These are phyloP conservation scores for Tricharina praecox DNA, from an alignment of 495 filamentous ascomycete genomes.

Conservation along the genomic window DNA sequence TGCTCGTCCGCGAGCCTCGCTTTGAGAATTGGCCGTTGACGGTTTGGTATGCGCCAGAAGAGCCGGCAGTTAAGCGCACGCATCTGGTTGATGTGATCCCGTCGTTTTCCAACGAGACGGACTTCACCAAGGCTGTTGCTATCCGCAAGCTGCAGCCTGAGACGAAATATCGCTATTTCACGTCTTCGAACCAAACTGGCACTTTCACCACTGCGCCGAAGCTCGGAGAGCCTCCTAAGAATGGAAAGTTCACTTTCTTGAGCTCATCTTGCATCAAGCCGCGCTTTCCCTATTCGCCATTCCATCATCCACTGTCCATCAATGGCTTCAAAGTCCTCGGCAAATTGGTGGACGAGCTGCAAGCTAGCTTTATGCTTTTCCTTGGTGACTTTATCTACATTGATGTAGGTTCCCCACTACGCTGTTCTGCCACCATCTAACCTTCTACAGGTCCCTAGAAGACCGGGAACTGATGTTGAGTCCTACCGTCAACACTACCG, in stretches of 20 bases:
- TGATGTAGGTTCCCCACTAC: conserved; percentile 34
- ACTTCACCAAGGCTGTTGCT: conserved; percentile 55
- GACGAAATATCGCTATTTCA: conserved; percentile 60
- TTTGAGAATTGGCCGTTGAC: conserved; percentile 53
- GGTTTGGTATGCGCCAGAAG: conserved; percentile 42
- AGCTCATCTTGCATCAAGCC: conserved; percentile 84
- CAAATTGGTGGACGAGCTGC: conserved; percentile 28
- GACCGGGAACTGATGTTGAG: conserved; percentile 50
- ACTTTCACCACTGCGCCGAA: conserved; percentile 57
- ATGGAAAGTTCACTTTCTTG: conserved; percentile 62
- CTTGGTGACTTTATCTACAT: conserved; percentile 98
- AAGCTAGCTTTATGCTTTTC: conserved; percentile 81
- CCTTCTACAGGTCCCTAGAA: conserved; percentile 54
- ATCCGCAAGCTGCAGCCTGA: conserved; percentile 39
- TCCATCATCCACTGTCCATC: conserved; percentile 65
- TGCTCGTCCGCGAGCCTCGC: conserved; percentile 74
- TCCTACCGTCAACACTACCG: conserved; percentile 79
- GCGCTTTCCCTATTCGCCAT: conserved; percentile 69
- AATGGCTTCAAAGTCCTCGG: conserved; percentile 55
- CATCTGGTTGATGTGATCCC: conserved; percentile 22
- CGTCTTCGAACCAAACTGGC: conserved; percentile 70
- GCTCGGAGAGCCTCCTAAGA: conserved; percentile 40
- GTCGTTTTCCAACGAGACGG: conserved; percentile 50
- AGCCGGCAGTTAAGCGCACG: conserved; percentile 24
- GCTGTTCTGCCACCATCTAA: too few relatives aligned